A percentile compares a stretch with the other conserved stretches of the same genome.
Conservation (phyloP, 768 basidiomycete species). For the Termitomyces sp. region DNA sequence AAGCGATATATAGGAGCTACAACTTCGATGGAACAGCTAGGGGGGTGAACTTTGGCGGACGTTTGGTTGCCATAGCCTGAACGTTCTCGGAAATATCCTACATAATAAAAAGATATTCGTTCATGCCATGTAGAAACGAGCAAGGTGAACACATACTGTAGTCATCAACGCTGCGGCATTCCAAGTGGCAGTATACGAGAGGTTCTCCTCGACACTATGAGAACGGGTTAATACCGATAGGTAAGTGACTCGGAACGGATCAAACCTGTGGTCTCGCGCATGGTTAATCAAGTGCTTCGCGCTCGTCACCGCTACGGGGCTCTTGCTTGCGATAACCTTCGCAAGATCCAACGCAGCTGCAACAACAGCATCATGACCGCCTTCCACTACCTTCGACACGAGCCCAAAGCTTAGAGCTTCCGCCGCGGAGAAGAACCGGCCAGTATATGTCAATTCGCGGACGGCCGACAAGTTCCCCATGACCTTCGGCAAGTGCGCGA, state of each 20-base stretch:
- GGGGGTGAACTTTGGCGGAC: slow-evolving; percentile 26
- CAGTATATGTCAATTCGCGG: slow-evolving; percentile 76
- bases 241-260: neutral
- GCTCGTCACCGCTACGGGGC: slow-evolving; percentile 72
- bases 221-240: neutral
- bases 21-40: slow-evolving; percentile 20
- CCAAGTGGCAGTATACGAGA: slow-evolving; percentile 43
- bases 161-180: slow-evolving; percentile 41
- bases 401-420: slow-evolving; percentile 73
- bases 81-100: slow-evolving; percentile 39
- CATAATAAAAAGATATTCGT: neutral
- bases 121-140: neutral
- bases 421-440: slow-evolving; percentile 59
- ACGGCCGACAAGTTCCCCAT: slow-evolving; percentile 70
- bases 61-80: slow-evolving; percentile 28
- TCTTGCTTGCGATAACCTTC: slow-evolving; percentile 63
- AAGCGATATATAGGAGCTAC: neutral
- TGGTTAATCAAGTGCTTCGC: slow-evolving; percentile 80
- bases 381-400: slow-evolving; percentile 67
- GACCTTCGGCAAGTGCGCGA: slow-evolving; percentile 78
- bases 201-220: slow-evolving; percentile 35
- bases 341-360: slow-evolving; percentile 66
- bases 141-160: slow-evolving; percentile 22
- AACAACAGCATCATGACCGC: slow-evolving; percentile 64
- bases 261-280: slow-evolving; percentile 74